These are phyloP conservation scores for Senna tora DNA, from an alignment of 306 rosid species.

Conservation along the genomic window DNA sequence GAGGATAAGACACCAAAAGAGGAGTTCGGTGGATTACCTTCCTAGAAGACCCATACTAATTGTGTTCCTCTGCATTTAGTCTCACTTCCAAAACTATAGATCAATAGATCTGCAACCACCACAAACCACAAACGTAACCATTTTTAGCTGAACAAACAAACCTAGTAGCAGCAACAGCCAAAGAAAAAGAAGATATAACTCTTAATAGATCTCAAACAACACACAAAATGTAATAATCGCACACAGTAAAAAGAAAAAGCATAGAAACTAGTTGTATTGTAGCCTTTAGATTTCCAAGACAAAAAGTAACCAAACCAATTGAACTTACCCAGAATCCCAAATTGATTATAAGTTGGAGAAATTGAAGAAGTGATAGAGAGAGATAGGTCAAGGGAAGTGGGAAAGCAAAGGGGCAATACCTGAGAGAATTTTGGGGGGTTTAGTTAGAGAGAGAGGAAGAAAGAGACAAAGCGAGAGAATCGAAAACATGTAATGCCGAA, in stretches of 20 bases:
- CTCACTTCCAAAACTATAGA: constrained; percentile 36
- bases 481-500: constrained; percentile 33
- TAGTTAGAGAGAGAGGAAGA: constrained; percentile 43
- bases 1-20: not conserved
- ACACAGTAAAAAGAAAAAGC: not conserved
- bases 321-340: constrained; percentile 6
- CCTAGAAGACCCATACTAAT: constrained; percentile 75
- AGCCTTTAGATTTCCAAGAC: not conserved
- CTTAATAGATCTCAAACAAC: constrained; percentile 47
- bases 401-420: constrained; percentile 35
- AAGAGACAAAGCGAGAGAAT: constrained; percentile 39
- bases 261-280: not conserved
- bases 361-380: not conserved
- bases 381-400: constrained; percentile 16
- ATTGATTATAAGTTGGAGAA: constrained; percentile 8
- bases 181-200: not conserved
- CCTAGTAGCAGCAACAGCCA: constrained; percentile 44
- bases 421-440: constrained; percentile 34
- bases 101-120: constrained; percentile 55
- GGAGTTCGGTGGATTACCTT: too few relatives aligned
- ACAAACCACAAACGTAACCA: constrained; percentile 38
- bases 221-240: constrained; percentile 33
- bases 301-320: not conserved
- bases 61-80: constrained; percentile 70
- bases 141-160: constrained; percentile 30